Evolutionary conservation across 306 rosid species (phyloP).

Genomic region (Dalbergia cochinchinensis): DNA sequence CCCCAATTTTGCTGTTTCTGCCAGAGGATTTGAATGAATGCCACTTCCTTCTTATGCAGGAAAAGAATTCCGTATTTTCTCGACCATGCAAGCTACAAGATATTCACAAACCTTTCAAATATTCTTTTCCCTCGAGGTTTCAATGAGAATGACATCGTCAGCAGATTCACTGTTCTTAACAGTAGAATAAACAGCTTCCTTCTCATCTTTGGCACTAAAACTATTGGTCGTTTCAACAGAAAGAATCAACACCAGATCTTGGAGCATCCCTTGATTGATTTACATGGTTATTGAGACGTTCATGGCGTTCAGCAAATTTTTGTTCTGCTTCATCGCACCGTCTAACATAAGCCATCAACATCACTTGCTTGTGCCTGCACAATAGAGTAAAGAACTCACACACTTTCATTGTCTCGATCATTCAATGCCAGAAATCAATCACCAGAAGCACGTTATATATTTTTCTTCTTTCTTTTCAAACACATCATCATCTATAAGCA

Average conservation of each 20-base stretch:
- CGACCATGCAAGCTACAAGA: no score
- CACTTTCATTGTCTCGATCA: constrained; percentile 17
- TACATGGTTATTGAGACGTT: no score
- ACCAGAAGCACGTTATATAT: constrained; percentile 25
- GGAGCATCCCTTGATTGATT: constrained; percentile 93
- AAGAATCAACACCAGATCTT: constrained; percentile 75
- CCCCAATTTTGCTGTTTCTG: no score
- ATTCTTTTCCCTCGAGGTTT: no score
- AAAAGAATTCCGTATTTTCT: no score
- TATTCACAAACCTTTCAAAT: no score
- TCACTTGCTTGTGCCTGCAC: constrained; percentile 95
- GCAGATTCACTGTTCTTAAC: constrained; percentile 78
- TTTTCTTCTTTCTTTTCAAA: constrained; percentile 35
- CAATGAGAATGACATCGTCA: constrained; percentile 90
- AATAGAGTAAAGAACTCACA: constrained; percentile 28
- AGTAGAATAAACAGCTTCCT: constrained; percentile 95
- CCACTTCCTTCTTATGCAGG: no score
- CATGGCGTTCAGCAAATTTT: no score
- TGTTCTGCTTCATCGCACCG: no score
- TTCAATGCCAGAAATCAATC: constrained; percentile 24
- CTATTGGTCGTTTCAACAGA: constrained; percentile 65
- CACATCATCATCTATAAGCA: not conserved
- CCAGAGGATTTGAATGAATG: no score
- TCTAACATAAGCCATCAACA: constrained; percentile 92
- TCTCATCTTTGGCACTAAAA: constrained; percentile 74